Evolutionary conservation across 371 early-diverging fungal species (phyloP).

Genomic region (Mucor circinelloides): DNA sequence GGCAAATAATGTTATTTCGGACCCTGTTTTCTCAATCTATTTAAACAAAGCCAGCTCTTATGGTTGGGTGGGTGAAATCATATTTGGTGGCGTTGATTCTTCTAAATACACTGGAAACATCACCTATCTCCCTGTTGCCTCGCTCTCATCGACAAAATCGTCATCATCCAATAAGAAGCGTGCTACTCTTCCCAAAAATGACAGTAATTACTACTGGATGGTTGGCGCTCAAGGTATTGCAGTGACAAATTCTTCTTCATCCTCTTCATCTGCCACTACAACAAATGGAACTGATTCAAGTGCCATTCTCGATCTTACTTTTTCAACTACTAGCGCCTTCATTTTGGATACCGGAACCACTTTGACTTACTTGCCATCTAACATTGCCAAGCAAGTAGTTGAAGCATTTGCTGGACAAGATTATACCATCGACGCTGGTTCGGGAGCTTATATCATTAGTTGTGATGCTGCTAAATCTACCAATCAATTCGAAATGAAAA

Average conservation of each 20-base stretch:
- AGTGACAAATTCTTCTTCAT: slow-evolving; percentile 9
- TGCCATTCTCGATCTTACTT: not conserved
- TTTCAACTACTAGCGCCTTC: slow-evolving; percentile 23
- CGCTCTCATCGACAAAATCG: slow-evolving; percentile 9
- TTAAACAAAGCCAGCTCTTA: slow-evolving; percentile 26
- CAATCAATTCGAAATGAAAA: slow-evolving; percentile 21
- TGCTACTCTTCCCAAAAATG: slow-evolving; percentile 1
- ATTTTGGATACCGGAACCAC: slow-evolving; percentile 56
- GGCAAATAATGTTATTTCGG: slow-evolving; percentile 32
- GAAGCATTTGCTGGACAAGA: slow-evolving; percentile 20
- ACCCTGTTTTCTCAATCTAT: slow-evolving; percentile 45
- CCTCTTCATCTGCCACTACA: not conserved
- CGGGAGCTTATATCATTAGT: slow-evolving; percentile 25
- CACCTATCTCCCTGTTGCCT: slow-evolving; percentile 47
- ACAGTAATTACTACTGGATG: slow-evolving; percentile 49
- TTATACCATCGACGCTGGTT: slow-evolving; percentile 20
- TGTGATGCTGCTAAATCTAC: slow-evolving; percentile 23
- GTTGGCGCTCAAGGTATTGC: slow-evolving; percentile 42
- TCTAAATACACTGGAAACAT: slow-evolving; percentile 57
- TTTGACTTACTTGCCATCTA: slow-evolving; percentile 41
- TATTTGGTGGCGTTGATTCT: slow-evolving; percentile 60
- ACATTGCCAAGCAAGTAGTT: slow-evolving; percentile 28
- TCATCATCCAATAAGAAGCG: slow-evolving; percentile 1
- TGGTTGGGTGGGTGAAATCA: slow-evolving; percentile 57
- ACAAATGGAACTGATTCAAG: not conserved